Evolutionary conservation across 441 rosid species (phyloP).

Genomic region (Breynia disticha): DNA sequence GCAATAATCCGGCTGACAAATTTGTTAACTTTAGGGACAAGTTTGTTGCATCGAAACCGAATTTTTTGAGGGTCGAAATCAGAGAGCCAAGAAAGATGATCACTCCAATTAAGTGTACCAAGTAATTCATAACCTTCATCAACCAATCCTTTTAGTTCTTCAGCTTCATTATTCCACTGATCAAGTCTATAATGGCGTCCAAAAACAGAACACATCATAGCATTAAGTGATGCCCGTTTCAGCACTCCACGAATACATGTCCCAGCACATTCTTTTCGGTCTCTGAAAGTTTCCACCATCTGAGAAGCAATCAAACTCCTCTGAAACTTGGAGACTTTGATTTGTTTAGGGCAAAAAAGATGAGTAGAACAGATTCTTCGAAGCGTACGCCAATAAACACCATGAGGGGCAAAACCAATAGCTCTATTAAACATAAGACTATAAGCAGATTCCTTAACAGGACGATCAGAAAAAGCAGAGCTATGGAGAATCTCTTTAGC

Average conservation of each 20-base stretch:
- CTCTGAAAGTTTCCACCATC: constrained; percentile 31
- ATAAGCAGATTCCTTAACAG: constrained; percentile 41
- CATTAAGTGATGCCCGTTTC: constrained; percentile 44
- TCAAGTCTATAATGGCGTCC: constrained; percentile 31
- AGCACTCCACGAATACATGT: constrained; percentile 26
- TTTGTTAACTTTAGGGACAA: constrained; percentile 42
- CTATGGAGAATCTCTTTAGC: constrained; percentile 44
- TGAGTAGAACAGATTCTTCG: constrained; percentile 38
- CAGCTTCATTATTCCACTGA: constrained; percentile 17
- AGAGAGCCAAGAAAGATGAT: constrained; percentile 50
- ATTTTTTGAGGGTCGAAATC: constrained; percentile 36
- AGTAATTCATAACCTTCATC: constrained; percentile 49
- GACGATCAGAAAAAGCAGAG: constrained; percentile 41
- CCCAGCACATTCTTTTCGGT: constrained; percentile 3
- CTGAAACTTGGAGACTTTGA: constrained; percentile 24
- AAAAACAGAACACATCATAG: constrained; percentile 54
- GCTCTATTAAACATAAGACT: constrained; percentile 40
- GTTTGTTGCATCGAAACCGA: constrained; percentile 32
- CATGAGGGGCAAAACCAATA: constrained; percentile 50
- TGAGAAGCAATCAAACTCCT: constrained; percentile 29
- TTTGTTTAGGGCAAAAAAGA: constrained; percentile 39
- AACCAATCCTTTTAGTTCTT: constrained; percentile 30
- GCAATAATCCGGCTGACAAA: constrained; percentile 43
- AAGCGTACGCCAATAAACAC: constrained; percentile 37
- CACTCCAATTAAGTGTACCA: constrained; percentile 46